Conservation (phyloP, 306 rosid genomes). For the Dalbergia cochinchinensis region DNA sequence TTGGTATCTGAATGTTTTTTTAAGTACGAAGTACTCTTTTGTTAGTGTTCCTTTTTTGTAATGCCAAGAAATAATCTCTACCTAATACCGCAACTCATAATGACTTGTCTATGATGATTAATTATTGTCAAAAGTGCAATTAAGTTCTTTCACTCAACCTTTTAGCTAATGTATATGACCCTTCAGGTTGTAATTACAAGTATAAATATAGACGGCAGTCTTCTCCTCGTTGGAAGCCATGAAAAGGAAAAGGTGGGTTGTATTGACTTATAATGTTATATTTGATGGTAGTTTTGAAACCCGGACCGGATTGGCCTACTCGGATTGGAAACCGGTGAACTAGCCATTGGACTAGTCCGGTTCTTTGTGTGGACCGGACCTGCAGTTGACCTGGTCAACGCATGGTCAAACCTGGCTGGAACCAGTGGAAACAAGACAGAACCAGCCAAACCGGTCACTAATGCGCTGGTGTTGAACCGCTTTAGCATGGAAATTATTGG, state of each 20-base stretch:
- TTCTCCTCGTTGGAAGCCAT: slow-evolving; percentile 50
- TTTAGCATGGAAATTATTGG: no score
- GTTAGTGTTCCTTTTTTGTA: neutral
- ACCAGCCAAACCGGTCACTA: no score
- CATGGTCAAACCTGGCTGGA: no score
- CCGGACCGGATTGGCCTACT: no score
- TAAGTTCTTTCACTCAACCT: slow-evolving; percentile 22
- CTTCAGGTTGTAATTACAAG: slow-evolving; percentile 77
- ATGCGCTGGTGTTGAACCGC: no score
- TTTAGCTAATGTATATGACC: slow-evolving; percentile 23
- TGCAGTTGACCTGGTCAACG: no score
- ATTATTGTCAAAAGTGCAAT: neutral
- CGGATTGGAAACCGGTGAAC: no score
- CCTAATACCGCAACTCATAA: neutral
- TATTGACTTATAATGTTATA: slow-evolving; percentile 8
- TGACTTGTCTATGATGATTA: neutral
- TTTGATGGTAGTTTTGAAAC: slow-evolving; percentile 64
- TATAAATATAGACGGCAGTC: slow-evolving; percentile 60
- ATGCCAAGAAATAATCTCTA: no score
- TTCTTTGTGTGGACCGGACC: no score
- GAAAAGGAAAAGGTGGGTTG: slow-evolving; percentile 47
- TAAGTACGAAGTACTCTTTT: neutral
- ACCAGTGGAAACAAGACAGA: no score
- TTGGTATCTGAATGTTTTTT: neutral
- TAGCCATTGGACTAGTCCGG: no score